phyloP scores from a whole-genome alignment of 2,329 filamentous ascomycete genomes.

The Rhexocercosporidium sp. region DNA sequence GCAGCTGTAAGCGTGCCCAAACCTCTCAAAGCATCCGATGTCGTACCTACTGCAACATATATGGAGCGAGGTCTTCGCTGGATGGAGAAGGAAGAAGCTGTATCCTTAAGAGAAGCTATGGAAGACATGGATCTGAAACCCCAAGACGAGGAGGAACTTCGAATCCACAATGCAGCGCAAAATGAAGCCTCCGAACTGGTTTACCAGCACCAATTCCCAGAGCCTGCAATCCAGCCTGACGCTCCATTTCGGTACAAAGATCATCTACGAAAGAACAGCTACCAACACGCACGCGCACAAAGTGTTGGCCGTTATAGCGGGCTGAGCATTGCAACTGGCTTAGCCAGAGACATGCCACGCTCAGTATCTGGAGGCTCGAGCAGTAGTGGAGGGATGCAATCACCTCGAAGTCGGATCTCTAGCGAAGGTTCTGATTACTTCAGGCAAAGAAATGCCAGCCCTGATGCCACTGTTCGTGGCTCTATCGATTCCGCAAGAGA shows the following conservation, averaged over 20 bases:
- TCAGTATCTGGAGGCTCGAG: constrained; percentile 41
- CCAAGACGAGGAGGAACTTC: constrained; percentile 60
- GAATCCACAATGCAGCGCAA: constrained; percentile 72
- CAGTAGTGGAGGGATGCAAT: constrained; percentile 43
- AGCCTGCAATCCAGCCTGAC: constrained; percentile 59
- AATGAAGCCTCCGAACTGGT: constrained; percentile 81
- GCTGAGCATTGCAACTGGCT: constrained; percentile 47
- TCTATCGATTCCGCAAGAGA: constrained; percentile 35
- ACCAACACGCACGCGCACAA: constrained; percentile 68
- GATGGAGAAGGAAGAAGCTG: constrained; percentile 82
- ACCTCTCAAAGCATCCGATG: constrained; percentile 61
- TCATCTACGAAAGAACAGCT: constrained; percentile 73
- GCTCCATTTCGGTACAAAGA: constrained; percentile 71
- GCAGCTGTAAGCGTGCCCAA: constrained; percentile 13
- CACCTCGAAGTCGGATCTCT: constrained; percentile 43
- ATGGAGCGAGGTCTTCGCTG: constrained; percentile 76
- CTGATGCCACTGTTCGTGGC: constrained; percentile 26
- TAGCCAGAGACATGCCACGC: constrained; percentile 41
- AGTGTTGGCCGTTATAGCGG: constrained; percentile 58
- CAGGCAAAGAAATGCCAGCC: constrained; percentile 26
- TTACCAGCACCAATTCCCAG: constrained; percentile 73
- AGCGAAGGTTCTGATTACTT: constrained; percentile 37
- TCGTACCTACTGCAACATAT: constrained; percentile 71
- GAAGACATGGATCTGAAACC: constrained; percentile 70
- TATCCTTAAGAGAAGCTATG: constrained; percentile 72